Base-by-base conservation (phyloP, 2,329 filamentous ascomycete genomes). In the Paracamarosporium sp. region DNA sequence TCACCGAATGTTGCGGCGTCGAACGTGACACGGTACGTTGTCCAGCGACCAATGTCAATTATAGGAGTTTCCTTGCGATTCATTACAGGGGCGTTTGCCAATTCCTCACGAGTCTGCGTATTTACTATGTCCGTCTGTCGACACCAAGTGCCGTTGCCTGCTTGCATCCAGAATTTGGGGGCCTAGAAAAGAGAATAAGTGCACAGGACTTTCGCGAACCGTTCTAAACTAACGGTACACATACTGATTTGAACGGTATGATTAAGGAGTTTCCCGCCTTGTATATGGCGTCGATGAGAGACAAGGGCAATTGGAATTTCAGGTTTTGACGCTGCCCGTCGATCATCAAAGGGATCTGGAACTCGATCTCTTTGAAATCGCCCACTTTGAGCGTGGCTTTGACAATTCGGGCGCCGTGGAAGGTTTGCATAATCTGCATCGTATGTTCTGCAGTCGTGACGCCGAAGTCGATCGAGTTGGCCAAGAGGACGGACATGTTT, bases 21-120 rank as follows among this genome's bases (percentile, higher is more conserved):
- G 48, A 88, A 83, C 0, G 74, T 77, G 11, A 89, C 73, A 5
- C 79, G 76, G 65, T 88, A 88, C 0, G 82, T 83, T 15, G 84
- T 87, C 88, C 88, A 90, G n/a, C 83, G 81, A 31, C 84, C 87
- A 59, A 88, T 83, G 66, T 90, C 85, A 59, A 90, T 85, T 11
- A 85, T 76, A 8, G 84, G 79, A 3, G 76, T 75, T 2, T 66
- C 67, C 55, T 84, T 86, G 35, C 78, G 64, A 22, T 69, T 65
- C 64, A 67, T 70, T 17, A 75, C 41, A 0, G 75, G 71, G 15
- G 50, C 36, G 1, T n/a, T 44, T 17, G 60, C 55, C 9, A 72
- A 28, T 2, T 60, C 62, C 8, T 70, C 62, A 24, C 55, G 41
- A 15, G 50, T 59, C 7, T 8, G 77, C 33, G 79, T 68, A 54